Base-by-base conservation (phyloP, 768 basidiomycete species). In the Suillus paluster region DNA sequence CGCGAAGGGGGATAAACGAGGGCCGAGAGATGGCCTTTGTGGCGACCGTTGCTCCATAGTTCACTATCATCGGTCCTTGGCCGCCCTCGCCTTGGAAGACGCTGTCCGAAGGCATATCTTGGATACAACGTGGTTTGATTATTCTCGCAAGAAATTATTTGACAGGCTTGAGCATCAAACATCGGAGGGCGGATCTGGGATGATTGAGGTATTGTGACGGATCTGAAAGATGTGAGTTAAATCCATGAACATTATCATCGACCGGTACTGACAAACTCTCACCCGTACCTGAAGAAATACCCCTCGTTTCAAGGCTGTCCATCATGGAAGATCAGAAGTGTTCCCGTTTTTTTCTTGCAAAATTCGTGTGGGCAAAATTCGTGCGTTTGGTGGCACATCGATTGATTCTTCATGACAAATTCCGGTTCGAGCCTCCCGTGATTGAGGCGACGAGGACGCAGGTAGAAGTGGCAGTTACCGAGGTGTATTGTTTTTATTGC, bases 331-430 rank as follows among this genome's bases (percentile, higher is more conserved):
- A 17, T 5, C 21, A 36, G 14, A 17, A 11, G 8, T 5, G 5
- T 19, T n/a, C 19, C 19, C 27, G 15, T 38, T 3, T 36, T 3
- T 36, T 15, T 54, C 36, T 38, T 38, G 53, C 53, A 54, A 27
- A 55, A 41, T 36, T 34, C 21, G 34, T 36, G 34, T 53, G 21
- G 21, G 52, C 33, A 15, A 34, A 36, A 15, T 55, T 55, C 11
- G 53, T 25, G 53, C 15, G 14, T 21, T 53, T 15, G 34, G 53
- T 54, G 53, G 53, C 53, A 38, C 34, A 54, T 23, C 9, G 36
- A n/a, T 54, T 39, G 36, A 55, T 25, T 55, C 54, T 25, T 55
- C 54, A 55, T 50, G 54, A 55, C 54, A 39, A 55, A 55, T 55
- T 55, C 30, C 11, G 19, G 27, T 30, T 50, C 19, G 19, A 50